Percentiles rank a stretch among this genome's conserved stretches.
Conservation (phyloP, 768 basidiomycete genomes). For the Amanita fuliginea region DNA sequence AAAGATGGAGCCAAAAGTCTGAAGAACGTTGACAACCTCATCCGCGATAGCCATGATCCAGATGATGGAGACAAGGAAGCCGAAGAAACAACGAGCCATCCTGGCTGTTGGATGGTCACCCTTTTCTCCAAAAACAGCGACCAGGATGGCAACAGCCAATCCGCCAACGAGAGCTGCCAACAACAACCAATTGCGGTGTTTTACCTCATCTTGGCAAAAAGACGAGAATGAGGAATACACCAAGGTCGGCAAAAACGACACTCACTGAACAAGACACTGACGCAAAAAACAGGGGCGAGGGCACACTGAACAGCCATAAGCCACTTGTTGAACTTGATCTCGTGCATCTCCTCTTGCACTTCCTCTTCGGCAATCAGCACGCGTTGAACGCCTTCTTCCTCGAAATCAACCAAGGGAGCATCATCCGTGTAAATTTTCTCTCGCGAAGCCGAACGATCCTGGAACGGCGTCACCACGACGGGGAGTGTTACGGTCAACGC, state of each 20-base stretch:
- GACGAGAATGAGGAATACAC: neutral
- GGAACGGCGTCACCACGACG: constrained; percentile 65
- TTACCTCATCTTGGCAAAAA: constrained; percentile 27
- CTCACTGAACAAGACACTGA: constrained; percentile 68
- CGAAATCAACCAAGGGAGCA: constrained; percentile 52
- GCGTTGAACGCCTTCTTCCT: constrained; percentile 65
- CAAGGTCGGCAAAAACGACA: constrained; percentile 9
- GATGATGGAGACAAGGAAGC: constrained; percentile 82
- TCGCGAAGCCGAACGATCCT: constrained; percentile 16
- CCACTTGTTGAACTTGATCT: constrained; percentile 66
- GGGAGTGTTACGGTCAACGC: constrained; percentile 82
- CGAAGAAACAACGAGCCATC: constrained; percentile 76
- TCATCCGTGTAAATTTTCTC: constrained; percentile 28
- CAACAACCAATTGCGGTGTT: constrained; percentile 37
- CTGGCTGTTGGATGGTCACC: constrained; percentile 47
- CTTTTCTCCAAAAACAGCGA: constrained; percentile 47
- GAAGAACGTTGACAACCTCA: constrained; percentile 63
- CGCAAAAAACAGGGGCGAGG: constrained; percentile 72
- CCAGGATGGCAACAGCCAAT: constrained; percentile 37
- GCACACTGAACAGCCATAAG: constrained; percentile 77
- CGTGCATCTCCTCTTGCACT: constrained; percentile 57
- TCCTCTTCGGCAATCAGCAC: constrained; percentile 66
- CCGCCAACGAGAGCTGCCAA: constrained; percentile 48
- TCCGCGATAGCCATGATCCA: constrained; percentile 99
- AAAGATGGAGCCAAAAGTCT: constrained; percentile 92